Conservation (phyloP, 331 rosid genomes). For the Quercus phellos region DNA sequence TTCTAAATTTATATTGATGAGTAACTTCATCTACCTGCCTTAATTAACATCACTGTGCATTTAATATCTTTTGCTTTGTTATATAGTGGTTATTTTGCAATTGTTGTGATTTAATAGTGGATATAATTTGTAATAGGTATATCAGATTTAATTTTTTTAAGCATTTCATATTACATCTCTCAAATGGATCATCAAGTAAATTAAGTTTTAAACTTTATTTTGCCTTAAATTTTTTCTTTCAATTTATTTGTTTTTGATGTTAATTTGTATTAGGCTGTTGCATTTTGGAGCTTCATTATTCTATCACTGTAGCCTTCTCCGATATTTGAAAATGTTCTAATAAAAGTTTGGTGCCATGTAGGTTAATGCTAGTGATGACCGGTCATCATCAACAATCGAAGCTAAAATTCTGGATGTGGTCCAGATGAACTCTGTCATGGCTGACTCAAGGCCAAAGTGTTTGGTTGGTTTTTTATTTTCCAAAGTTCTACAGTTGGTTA, state of each 20-base stretch:
- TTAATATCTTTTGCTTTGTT: conserved; percentile 16
- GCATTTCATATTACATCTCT: neutral
- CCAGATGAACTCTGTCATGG: conserved; percentile 74
- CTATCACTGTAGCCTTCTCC: neutral
- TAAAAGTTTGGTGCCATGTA: conserved; percentile 29
- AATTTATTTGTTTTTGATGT: neutral
- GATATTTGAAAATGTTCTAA: conserved; percentile 2
- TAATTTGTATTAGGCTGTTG: neutral
- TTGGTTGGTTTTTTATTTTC: conserved; percentile 49
- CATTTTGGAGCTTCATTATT: neutral
- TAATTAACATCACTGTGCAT: neutral
- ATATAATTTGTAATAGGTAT: neutral
- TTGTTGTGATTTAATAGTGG: conserved; percentile 4
- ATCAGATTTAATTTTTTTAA: conserved; percentile 3
- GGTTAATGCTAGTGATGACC: conserved; percentile 98
- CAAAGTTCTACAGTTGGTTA: neutral
- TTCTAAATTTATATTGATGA: neutral
- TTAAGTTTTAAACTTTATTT: neutral
- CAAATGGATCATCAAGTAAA: neutral
- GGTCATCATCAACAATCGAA: conserved; percentile 76
- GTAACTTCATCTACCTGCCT: neutral
- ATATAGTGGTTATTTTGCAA: neutral
- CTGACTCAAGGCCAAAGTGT: conserved; percentile 72
- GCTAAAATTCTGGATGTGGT: conserved; percentile 80
- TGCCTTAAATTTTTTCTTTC: neutral